These are phyloP conservation scores for Candida railenensis DNA, from an alignment of 805 yeast species.

Conservation along the genomic window DNA sequence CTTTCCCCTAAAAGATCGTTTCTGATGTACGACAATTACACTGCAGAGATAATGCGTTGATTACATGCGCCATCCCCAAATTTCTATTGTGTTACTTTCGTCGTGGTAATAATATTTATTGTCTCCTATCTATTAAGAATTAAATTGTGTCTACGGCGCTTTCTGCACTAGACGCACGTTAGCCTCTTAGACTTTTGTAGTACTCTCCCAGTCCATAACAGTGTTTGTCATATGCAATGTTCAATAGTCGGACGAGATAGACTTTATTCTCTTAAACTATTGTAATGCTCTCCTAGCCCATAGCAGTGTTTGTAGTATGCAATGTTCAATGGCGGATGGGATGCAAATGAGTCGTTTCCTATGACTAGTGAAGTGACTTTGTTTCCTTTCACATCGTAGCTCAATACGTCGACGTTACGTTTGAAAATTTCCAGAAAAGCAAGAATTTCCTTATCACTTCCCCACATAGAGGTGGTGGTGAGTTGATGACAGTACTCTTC, in stretches of 20 bases:
- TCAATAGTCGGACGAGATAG: constrained; percentile 63
- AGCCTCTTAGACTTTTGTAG: constrained; percentile 63
- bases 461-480: constrained; percentile 88
- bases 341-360: constrained; percentile 28
- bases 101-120: neutral
- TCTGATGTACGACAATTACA: too few relatives aligned
- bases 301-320: constrained; percentile 83
- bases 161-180: neutral
- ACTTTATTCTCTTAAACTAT: constrained; percentile 44
- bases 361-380: constrained; percentile 42
- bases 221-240: constrained; percentile 80
- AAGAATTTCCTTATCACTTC: constrained; percentile 88
- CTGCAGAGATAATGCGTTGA: neutral
- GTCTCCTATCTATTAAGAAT: neutral
- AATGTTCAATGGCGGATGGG: constrained; percentile 59
- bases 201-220: constrained; percentile 94
- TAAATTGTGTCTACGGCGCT: neutral
- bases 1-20: too few relatives aligned
- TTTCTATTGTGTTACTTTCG: neutral
- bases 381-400: constrained; percentile 73
- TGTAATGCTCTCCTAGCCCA: constrained; percentile 95
- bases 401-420: constrained; percentile 72
- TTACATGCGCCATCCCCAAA: neutral
- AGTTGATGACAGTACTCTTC: constrained; percentile 68
- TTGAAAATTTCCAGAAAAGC: constrained; percentile 74